Percentiles rank a stretch among this genome's conserved stretches.
Evolutionary conservation across 2,329 filamentous ascomycete species (phyloP).

Genomic region (Alternaria brassicicola): DNA sequence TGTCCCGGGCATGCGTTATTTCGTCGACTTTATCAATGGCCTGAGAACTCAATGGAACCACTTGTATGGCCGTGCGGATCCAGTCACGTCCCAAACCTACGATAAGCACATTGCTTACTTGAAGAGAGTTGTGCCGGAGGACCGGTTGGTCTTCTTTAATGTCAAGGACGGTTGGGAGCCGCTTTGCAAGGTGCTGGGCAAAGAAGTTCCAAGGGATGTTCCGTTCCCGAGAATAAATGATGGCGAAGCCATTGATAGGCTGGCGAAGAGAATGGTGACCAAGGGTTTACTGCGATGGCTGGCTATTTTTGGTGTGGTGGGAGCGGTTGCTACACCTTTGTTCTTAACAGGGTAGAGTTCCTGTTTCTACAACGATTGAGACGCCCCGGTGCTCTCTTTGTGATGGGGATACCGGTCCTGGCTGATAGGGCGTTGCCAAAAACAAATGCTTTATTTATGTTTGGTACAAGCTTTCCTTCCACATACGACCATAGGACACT

Average conservation of each 20-base stretch:
- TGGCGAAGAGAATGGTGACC: slow-evolving; percentile 22
- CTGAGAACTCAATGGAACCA: slow-evolving; percentile 19
- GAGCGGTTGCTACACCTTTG: not conserved
- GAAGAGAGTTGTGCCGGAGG: slow-evolving; percentile 23
- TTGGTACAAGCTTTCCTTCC: no score
- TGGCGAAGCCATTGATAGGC: slow-evolving; percentile 26
- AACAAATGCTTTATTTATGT: no score
- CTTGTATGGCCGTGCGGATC: slow-evolving; percentile 13
- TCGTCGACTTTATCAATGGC: slow-evolving; percentile 20
- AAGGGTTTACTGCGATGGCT: slow-evolving; percentile 44
- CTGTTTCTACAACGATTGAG: not conserved
- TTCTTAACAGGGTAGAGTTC: not conserved
- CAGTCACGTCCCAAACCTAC: slow-evolving; percentile 6
- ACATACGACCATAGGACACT: no score
- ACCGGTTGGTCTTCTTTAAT: slow-evolving; percentile 23
- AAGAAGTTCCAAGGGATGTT: slow-evolving; percentile 18
- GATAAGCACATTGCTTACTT: slow-evolving; percentile 21
- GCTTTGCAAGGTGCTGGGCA: slow-evolving; percentile 26
- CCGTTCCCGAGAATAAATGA: slow-evolving; percentile 33
- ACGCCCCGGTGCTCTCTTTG: not conserved
- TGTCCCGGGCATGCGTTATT: slow-evolving; percentile 27
- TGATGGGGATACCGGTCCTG: not conserved
- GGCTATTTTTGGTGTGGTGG: slow-evolving; percentile 12
- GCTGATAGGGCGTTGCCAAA: no score
- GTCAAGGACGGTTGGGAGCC: slow-evolving; percentile 32